These are phyloP conservation scores for Cunninghamia lanceolata DNA, from an alignment of 75 land plant genomes.

Conservation along the genomic window DNA sequence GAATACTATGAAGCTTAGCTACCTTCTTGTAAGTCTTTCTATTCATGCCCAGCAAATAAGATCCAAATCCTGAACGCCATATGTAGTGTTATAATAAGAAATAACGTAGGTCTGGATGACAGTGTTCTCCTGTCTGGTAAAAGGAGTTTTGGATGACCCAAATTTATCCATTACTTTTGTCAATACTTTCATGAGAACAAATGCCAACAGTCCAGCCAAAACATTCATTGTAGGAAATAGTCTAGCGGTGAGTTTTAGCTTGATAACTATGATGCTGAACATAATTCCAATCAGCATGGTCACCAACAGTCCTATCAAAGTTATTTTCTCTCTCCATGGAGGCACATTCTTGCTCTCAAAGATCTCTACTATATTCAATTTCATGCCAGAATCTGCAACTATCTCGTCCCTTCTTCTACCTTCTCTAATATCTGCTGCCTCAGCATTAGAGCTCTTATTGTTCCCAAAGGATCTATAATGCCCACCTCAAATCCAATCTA, in stretches of 20 bases:
- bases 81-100: slow-evolving; percentile 72
- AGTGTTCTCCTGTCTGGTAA: too few species aligned
- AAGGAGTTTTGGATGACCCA: slow-evolving; percentile 44
- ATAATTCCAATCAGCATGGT: slow-evolving; percentile 55
- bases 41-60: slow-evolving; percentile 33
- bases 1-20: too few species aligned
- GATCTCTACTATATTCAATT: slow-evolving; percentile 8
- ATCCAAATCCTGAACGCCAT: slow-evolving; percentile 66
- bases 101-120: too few species aligned
- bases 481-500: too few species aligned
- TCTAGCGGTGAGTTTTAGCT: slow-evolving; percentile 78
- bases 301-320: slow-evolving; percentile 52
- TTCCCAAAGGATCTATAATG: not conserved
- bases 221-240: slow-evolving; percentile 81
- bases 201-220: slow-evolving; percentile 74
- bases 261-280: slow-evolving; percentile 75
- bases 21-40: slow-evolving; percentile 18
- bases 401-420: not conserved
- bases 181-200: slow-evolving; percentile 53
- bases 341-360: slow-evolving; percentile 34
- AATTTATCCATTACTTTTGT: slow-evolving; percentile 33
- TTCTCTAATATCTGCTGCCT: not conserved
- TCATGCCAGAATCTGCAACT: too few species aligned
- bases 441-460: not conserved
- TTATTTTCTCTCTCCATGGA: slow-evolving; percentile 69